These are phyloP conservation scores for Ilex aquifolium DNA, from an alignment of 257 asterid genomes.

Conservation along the genomic window DNA sequence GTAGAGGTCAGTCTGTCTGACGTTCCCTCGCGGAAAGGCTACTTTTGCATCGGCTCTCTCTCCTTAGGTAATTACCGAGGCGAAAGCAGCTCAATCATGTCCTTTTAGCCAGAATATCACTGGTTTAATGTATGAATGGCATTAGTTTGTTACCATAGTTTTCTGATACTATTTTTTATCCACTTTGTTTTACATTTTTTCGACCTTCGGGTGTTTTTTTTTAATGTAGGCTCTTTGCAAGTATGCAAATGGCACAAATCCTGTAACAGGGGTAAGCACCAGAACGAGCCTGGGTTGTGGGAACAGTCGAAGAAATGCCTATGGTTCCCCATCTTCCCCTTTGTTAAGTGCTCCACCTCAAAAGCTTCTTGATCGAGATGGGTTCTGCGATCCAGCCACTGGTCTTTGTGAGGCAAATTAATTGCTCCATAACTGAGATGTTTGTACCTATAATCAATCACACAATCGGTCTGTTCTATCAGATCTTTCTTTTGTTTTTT, in stretches of 20 bases:
- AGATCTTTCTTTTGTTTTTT: too few species aligned
- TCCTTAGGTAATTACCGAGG: too few species aligned
- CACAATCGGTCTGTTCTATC: too few species aligned
- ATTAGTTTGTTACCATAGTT: too few species aligned
- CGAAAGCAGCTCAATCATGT: too few species aligned
- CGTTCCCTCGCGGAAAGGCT: too few species aligned
- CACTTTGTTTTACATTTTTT: neutral
- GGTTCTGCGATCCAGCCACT: slow-evolving; percentile 71
- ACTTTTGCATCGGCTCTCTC: too few species aligned
- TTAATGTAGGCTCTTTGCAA: slow-evolving; percentile 78
- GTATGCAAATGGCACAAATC: slow-evolving; percentile 87
- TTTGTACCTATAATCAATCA: too few species aligned
- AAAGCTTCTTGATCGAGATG: slow-evolving; percentile 84
- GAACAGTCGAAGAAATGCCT: slow-evolving; percentile 77
- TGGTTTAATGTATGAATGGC: too few species aligned
- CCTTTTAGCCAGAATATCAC: too few species aligned
- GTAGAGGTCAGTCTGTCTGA: too few species aligned
- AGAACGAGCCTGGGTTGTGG: slow-evolving; percentile 96
- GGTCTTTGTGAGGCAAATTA: slow-evolving; percentile 76
- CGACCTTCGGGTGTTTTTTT: neutral
- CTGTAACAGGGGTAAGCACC: slow-evolving; percentile 82
- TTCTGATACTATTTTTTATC: neutral
- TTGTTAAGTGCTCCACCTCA: slow-evolving; percentile 87
- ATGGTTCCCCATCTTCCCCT: slow-evolving; percentile 94
- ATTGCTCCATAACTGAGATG: neutral